Evolutionary conservation across 305 asterid species (phyloP), one percentile per base, ranked within the genome.

Genomic region (Fraxinus xanthoxyloides): DNA sequence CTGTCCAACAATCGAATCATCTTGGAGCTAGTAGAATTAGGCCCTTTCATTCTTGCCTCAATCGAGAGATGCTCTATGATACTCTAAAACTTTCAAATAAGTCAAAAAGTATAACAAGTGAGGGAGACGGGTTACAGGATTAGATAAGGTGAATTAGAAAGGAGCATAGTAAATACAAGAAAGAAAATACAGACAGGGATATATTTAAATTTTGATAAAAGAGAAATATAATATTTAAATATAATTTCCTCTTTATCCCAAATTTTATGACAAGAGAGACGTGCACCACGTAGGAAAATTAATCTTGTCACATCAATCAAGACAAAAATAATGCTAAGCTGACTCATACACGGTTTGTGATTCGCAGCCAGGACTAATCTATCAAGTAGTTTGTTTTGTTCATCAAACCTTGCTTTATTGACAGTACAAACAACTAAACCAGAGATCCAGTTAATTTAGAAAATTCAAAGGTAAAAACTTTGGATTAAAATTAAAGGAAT

Each of bases 401-500:
- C 35, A 65, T 65, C 34, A 26, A 17, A 24, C 35, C 9, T 69
- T 69, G 21, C 74, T 23, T 65, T 26, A 67, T 67, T 67, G 21
- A 15, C 13, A 69, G 1, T 69, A 28, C 10, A 69, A 69, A 30
- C 38, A 28, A 15, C 38, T 69, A 40, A 40, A 10, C 74, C 21
- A 15, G 72, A 24, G n/a, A 26, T 15, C 34, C 72, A 65, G 69
- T n/a, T 35, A 67, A 5, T 21, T 28, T 4, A 67, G 24, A 31
- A 69, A 28, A 1, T 69, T 15, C 31, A 63, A 26, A 28, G 23
- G 72, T 3, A 3, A 32, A 75, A 36, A 34, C n/a, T 3, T 75
- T 69, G 24, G 5, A 30, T 36, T 65, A 59, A 70, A 76, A 34
- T 72, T 80, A 72, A 61, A 77, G 89, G 86, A 83, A 85, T 38